Base-by-base conservation (phyloP, 2,329 filamentous ascomycete genomes). In the Sporothrix luriei region DNA sequence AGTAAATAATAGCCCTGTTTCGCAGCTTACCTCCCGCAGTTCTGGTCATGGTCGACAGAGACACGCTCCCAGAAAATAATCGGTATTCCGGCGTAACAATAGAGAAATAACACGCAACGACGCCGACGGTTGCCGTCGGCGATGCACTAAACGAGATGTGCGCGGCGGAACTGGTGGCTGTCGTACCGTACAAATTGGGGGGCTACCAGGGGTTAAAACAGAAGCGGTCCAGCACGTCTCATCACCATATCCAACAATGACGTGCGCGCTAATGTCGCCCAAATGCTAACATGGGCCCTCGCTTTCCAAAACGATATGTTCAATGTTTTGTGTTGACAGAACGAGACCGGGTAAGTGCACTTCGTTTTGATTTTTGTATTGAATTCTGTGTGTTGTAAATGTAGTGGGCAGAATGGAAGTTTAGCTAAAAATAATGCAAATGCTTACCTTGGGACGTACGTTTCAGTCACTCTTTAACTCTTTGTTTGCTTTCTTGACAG, bases 221-320 rank as follows among this genome's bases (percentile, higher is more conserved):
- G 33, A 66, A 33, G 52, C 4, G 14, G 55, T 43, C 11, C 11
- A 43, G 55, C 38, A 43, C 55, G 64, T 70, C 61, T 67, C 68
- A 67, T 67, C 68, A 69, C 52, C 68, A 24, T 26, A 26, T 55
- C 48, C 51, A 48, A 40, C 54, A 46, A 70, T 57, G 33, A 51
- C 65, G 65, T 67, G 65, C 65, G 65, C 65, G 65, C 65, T 67
- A 57, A 55, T n/a, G 46, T 29, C 46, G 55, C 33, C n/a, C 19
- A 24, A 43, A 59, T 14, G 33, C 55, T 11, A 59, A 59, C 16
- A 14, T 33, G 7, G 9, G 33, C 26, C 52, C 26, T 16, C 29
- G 52, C 19, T 55, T 55, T n/a, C 26, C 26, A 55, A 4, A 4
- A 33, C 1, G 6, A 33, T 33, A 33, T 33, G 7, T 33, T 4